Evolutionary conservation across 2,329 filamentous ascomycete genomes (phyloP), one percentile per base, ranked within the genome.

Genomic region (Penicillium sclerotiorum): DNA sequence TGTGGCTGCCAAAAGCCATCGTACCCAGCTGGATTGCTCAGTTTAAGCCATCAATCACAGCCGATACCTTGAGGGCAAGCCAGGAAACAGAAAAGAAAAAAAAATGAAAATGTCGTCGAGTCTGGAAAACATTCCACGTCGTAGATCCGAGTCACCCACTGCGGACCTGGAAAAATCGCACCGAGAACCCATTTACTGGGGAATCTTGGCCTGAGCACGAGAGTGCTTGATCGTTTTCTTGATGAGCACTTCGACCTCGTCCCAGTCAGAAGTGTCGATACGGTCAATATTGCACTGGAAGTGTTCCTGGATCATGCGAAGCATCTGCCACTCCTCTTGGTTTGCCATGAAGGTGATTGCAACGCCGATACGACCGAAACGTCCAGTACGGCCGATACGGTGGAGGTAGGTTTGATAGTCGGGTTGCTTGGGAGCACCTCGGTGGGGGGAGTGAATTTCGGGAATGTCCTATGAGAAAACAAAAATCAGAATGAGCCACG

Each of bases 371-470:
- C 93, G 92, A 49, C 94, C 94, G 64, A 99, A 99, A 59, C 94
- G 89, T 57, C 94, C 94, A 12, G 94, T 99, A 66, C 94, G 90
- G 54, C 94, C 94, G 62, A 99, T 99, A 68, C 94, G 89, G 80
- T 99, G 94, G 41, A 99, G 87, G 68, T 99, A 99, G 1, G 94
- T 99, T 77, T 97, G 92, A 39, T 86, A 86, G 67, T 99, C 94
- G 12, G 93, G 88, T 25, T 81, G n/a, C n/a, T n/a, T 75, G 33
- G 88, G 86, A 66, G 87, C 87, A 18, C 70, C 71, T 39, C 73
- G 71, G 47, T 78, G 77, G 4, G 78, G 79, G 27, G 81, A 73
- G 63, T 85, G 77, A 56, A 77, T 50, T 78, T 87, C 88, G 20
- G 87, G 87, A 50, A 90, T 88, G 61, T 90, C 88, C 70, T 74